These are phyloP conservation scores for Ophiocytium majus DNA, from an alignment of 352 stramenopile genomes.

Conservation along the genomic window DNA sequence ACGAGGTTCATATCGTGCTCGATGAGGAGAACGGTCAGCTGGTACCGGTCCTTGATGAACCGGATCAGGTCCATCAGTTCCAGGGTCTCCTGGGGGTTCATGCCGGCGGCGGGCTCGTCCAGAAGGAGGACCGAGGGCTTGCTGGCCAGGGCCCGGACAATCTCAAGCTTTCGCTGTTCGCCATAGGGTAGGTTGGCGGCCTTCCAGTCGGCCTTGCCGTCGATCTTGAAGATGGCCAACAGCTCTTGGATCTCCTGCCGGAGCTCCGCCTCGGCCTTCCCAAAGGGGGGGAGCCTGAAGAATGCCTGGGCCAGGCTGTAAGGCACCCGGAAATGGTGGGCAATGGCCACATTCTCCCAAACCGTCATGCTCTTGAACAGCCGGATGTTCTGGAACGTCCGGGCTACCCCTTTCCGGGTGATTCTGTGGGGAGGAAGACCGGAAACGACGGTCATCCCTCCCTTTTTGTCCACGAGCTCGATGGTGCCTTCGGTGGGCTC, in stretches of 20 bases:
- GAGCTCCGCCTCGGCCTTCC: not conserved
- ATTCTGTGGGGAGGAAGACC: not conserved
- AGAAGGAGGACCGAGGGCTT: not conserved
- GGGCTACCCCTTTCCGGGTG: not conserved
- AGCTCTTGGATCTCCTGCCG: not conserved
- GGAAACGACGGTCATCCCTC: no score
- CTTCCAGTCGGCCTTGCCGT: not conserved
- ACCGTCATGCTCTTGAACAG: not conserved
- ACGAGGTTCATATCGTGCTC: slow-evolving; percentile 11
- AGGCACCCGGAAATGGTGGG: no score
- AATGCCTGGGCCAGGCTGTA: not conserved
- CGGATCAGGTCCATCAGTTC: slow-evolving; percentile 8
- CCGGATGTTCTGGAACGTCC: slow-evolving; percentile 5
- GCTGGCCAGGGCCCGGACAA: not conserved
- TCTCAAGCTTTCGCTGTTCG: not conserved
- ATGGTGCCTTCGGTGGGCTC: not conserved
- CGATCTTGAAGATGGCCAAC: not conserved
- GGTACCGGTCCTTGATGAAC: not conserved
- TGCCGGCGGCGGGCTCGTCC: not conserved
- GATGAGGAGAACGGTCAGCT: not conserved
- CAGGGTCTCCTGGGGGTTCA: not conserved
- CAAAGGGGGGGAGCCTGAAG: not conserved
- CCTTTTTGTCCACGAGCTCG: not conserved
- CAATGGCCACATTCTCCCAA: not conserved
- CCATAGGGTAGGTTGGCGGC: not conserved